These are phyloP conservation scores for Sporisorium exsertum DNA, from an alignment of 1,284 basidiomycete species.

Conservation along the genomic window DNA sequence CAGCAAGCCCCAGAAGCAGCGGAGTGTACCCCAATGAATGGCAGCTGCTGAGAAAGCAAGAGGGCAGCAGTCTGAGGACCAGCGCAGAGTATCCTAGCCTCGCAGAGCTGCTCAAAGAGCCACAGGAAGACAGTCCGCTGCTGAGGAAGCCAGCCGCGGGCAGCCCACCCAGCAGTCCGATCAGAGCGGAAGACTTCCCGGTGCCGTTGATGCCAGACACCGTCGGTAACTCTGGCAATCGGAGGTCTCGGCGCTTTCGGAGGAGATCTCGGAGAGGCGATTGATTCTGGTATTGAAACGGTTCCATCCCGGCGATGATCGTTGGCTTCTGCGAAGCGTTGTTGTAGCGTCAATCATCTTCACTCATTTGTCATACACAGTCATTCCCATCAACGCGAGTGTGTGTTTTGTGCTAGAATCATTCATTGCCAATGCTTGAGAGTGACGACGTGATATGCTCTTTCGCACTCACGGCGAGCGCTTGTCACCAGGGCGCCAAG, in stretches of 20 bases:
- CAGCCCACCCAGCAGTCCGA: background rate
- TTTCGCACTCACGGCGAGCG: constrained; percentile 6
- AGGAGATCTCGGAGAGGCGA: background rate
- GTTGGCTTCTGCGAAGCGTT: no score
- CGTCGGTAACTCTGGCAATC: no score
- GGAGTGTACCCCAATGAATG: no score
- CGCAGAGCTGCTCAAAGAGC: background rate
- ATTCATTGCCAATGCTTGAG: background rate
- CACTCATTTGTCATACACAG: background rate
- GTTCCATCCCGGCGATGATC: background rate
- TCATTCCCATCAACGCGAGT: background rate
- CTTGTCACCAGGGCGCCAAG: constrained; percentile 38
- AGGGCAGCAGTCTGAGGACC: no score
- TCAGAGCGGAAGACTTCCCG: background rate
- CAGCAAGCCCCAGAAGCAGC: background rate
- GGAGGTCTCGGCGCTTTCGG: background rate
- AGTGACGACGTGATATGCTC: background rate
- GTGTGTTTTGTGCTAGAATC: background rate
- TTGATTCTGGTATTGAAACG: background rate
- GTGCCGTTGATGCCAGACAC: background rate
- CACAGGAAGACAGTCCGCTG: background rate
- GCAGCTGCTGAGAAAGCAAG: no score
- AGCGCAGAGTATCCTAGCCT: background rate
- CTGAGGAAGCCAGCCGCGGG: background rate
- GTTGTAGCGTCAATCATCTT: no score